Conservation (phyloP, 768 basidiomycete species). For the Mycena leptocephala region DNA sequence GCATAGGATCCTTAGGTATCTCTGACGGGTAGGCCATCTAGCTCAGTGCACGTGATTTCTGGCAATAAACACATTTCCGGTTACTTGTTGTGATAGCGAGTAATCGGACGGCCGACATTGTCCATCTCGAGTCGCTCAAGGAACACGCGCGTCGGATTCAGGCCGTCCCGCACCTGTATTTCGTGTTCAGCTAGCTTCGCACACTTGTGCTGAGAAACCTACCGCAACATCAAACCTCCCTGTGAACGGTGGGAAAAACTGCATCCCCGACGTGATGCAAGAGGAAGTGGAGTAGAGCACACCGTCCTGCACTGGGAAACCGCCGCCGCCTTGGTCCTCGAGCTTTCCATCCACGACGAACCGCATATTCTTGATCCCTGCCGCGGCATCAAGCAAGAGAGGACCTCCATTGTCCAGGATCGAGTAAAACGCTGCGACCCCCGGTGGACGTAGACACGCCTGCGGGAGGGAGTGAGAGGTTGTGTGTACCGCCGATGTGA, state of each 20-base stretch:
- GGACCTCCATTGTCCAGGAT: neutral
- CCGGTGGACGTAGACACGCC: neutral
- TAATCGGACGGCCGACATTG: constrained; percentile 6
- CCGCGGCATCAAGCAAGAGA: neutral
- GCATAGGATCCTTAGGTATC: no score
- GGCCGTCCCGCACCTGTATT: constrained; percentile 14
- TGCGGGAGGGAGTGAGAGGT: neutral
- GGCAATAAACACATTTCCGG: no score
- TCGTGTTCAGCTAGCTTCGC: constrained; percentile 1
- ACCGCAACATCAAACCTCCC: constrained; percentile 1
- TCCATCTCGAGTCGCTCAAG: neutral
- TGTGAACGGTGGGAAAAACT: neutral
- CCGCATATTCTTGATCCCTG: neutral
- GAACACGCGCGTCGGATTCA: constrained; percentile 20
- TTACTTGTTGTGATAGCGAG: no score
- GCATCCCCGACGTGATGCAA: neutral
- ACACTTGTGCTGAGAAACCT: neutral
- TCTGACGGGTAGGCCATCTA: no score
- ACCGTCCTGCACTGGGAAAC: constrained; percentile 2
- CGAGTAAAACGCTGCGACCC: neutral
- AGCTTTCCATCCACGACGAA: neutral
- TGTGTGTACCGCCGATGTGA: neutral
- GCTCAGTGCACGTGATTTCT: no score
- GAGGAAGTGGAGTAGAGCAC: neutral
- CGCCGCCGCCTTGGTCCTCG: neutral